Evolutionary conservation across 345 rosid species (phyloP).

Genomic region (Eucalyptus regnans): DNA sequence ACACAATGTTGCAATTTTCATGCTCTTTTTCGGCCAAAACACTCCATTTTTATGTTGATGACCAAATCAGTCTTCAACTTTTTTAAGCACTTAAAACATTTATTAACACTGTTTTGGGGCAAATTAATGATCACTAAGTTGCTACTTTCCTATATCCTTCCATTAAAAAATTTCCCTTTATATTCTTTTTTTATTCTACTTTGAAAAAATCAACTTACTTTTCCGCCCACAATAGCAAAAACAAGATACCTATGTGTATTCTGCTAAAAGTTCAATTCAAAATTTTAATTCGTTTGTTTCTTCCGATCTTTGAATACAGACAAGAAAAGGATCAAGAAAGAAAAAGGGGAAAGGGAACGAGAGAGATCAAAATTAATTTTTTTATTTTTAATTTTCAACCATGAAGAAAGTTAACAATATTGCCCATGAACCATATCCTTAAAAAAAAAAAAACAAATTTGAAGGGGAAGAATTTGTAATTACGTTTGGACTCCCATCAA

Average conservation of each 20-base stretch:
- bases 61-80: background rate
- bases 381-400: background rate
- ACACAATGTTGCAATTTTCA: fast-evolving
- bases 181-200: background rate
- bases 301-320: background rate
- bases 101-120: background rate
- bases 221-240: background rate
- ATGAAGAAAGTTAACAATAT: background rate
- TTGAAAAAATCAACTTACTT: background rate
- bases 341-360: background rate
- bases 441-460: background rate
- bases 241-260: background rate
- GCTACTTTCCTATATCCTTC: background rate
- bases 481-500: background rate
- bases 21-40: background rate
- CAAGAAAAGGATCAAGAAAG: background rate
- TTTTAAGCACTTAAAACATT: background rate
- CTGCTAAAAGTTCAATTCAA: background rate
- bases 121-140: background rate
- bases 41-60: background rate
- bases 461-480: background rate
- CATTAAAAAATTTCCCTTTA: background rate
- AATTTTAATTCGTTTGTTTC: background rate
- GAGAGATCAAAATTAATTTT: background rate
- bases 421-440: background rate